phyloP scores from a whole-genome alignment of 345 rosid species.

The Acer saccharum region DNA sequence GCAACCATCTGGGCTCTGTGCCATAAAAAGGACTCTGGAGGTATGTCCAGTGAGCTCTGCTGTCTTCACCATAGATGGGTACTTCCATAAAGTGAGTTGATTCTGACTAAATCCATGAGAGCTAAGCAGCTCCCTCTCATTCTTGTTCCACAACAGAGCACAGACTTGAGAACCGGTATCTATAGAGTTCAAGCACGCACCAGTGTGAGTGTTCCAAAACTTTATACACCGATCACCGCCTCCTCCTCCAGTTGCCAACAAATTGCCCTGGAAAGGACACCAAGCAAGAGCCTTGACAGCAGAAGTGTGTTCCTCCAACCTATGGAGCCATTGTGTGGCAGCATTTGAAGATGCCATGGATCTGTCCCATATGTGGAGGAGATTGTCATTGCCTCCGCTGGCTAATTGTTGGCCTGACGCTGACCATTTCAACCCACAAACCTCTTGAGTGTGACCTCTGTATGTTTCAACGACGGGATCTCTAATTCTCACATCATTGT shows the following conservation, averaged over 20 bases:
- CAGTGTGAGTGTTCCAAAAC: conserved; percentile 56
- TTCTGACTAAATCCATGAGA: conserved; percentile 54
- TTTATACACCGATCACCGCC: conserved; percentile 49
- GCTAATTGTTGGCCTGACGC: conserved; percentile 56
- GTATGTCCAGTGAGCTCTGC: conserved; percentile 52
- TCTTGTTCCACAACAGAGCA: conserved; percentile 53
- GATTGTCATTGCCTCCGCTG: conserved; percentile 54
- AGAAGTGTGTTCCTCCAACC: conserved; percentile 54
- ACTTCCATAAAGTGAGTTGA: conserved; percentile 53
- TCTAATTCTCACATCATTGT: conserved; percentile 52
- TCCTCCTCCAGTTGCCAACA: conserved; percentile 62
- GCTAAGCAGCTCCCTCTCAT: conserved; percentile 54
- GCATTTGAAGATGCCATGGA: conserved; percentile 43
- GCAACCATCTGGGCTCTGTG: conserved; percentile 66
- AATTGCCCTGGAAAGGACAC: conserved; percentile 61
- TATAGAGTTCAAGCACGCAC: conserved; percentile 55
- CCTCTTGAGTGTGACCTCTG: conserved; percentile 50
- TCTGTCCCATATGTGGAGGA: conserved; percentile 56
- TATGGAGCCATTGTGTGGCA: conserved; percentile 51
- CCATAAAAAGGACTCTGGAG: conserved; percentile 57
- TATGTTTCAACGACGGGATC: conserved; percentile 48
- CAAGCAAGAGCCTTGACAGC: conserved; percentile 65
- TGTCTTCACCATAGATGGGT: conserved; percentile 55
- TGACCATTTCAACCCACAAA: conserved; percentile 61
- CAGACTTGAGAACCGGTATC: conserved; percentile 56